Percentiles rank a stretch among this genome's conserved stretches.
phyloP scores from a whole-genome alignment of 164 flowering plant species.

The Berberis vulgaris region DNA sequence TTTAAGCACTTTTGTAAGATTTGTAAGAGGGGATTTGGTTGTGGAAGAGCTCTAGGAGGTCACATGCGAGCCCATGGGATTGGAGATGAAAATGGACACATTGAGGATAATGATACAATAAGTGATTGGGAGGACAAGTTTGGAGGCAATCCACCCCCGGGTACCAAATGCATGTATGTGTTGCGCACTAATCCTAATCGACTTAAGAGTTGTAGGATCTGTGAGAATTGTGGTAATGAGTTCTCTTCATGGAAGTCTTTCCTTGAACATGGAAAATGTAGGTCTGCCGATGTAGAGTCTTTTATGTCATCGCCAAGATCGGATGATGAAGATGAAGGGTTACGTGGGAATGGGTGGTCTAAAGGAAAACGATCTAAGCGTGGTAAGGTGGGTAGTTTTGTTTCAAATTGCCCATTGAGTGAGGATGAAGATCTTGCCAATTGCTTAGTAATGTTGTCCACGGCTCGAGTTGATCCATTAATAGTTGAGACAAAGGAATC shows the following conservation, averaged over 20 bases:
- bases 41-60: constrained; percentile 94
- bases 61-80: constrained; percentile 99
- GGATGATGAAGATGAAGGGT: constrained; percentile 29
- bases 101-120: constrained; percentile 54
- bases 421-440: constrained; percentile 84
- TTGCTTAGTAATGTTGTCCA: constrained; percentile 76
- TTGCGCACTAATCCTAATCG: constrained; percentile 77
- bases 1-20: constrained; percentile 76
- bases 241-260: constrained; percentile 87
- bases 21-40: constrained; percentile 87
- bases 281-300: constrained; percentile 40
- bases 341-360: constrained; percentile 48
- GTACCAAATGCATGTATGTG: constrained; percentile 59
- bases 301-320: constrained; percentile 45
- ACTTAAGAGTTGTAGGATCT: constrained; percentile 49
- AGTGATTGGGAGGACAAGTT: constrained; percentile 45
- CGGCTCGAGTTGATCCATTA: constrained; percentile 39
- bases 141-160: constrained; percentile 23
- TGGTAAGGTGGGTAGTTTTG: constrained; percentile 30
- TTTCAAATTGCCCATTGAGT: constrained; percentile 31
- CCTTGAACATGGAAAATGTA: constrained; percentile 81
- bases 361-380: constrained; percentile 68
- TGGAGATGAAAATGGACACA: constrained; percentile 46
- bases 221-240: constrained; percentile 85
- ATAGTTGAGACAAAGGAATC: constrained; percentile 63